A percentile compares a stretch with the other conserved stretches of the same genome.
Conservation (phyloP, 140 eudicot genomes). For the Anethum foeniculum region DNA sequence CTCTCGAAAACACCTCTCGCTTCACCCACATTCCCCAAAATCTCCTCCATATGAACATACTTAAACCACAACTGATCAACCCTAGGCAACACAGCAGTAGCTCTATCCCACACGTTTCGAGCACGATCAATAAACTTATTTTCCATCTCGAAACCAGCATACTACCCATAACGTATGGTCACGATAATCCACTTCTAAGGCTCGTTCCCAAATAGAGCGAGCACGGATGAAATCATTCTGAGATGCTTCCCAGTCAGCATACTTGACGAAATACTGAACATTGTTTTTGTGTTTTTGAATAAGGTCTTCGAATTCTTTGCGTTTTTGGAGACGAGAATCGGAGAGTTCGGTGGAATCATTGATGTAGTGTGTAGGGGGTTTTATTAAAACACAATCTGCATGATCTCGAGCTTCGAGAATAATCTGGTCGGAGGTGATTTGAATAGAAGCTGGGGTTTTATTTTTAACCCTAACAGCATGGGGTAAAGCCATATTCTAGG, state of each 20-base stretch:
- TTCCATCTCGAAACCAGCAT: conserved; percentile 79
- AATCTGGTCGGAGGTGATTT: conserved; percentile 90
- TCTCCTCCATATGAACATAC: conserved; percentile 87
- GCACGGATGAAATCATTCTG: conserved; percentile 66
- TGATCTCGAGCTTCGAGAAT: conserved; percentile 84
- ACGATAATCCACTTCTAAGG: conserved; percentile 53
- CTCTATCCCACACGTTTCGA: conserved; percentile 73
- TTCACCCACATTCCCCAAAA: conserved; percentile 73
- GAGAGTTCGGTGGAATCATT: conserved; percentile 68
- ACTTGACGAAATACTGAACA: conserved; percentile 64
- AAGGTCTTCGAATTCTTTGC: conserved; percentile 70
- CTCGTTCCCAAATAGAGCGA: conserved; percentile 79
- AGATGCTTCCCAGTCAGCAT: conserved; percentile 86
- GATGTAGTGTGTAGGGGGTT: conserved; percentile 77
- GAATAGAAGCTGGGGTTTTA: conserved; percentile 79
- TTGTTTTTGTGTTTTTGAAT: conserved; percentile 66
- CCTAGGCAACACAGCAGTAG: conserved; percentile 58
- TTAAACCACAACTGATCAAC: conserved; percentile 86
- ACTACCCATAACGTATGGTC: conserved; percentile 80
- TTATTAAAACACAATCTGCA: conserved; percentile 59
- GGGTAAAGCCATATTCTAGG: too few relatives aligned
- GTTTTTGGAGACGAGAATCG: conserved; percentile 69
- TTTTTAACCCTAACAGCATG: too few relatives aligned
- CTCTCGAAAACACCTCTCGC: conserved; percentile 78
- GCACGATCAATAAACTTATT: conserved; percentile 72